A percentile compares a stretch with the other conserved stretches of the same genome.
phyloP scores from a whole-genome alignment of 1,284 basidiomycete genomes.

The Cryptococcus sp. region DNA sequence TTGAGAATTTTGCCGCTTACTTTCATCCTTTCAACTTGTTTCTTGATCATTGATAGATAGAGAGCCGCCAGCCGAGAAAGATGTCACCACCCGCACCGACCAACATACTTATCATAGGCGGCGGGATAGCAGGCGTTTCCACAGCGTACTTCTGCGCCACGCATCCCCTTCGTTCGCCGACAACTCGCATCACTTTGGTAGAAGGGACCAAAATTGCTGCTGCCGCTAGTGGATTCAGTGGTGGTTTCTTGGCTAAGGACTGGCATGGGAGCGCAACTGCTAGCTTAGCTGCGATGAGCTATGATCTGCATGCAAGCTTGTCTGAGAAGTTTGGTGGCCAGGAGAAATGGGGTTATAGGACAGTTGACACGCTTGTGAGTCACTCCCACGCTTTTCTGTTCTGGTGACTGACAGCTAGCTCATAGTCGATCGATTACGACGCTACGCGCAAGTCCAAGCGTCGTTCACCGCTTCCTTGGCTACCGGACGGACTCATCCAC shows the following conservation, averaged over 20 bases:
- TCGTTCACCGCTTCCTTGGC: conserved; percentile 44
- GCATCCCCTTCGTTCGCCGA: conserved; percentile 27
- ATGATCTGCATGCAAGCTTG: conserved; percentile 73
- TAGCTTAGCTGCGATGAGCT: conserved; percentile 71
- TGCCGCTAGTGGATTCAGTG: conserved; percentile 82
- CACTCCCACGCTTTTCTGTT: neutral
- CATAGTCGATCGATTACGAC: conserved; percentile 47
- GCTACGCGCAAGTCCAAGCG: conserved; percentile 35
- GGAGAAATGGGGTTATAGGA: conserved; percentile 82
- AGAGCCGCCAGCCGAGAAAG: neutral
- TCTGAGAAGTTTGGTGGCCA: conserved; percentile 71
- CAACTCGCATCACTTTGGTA: conserved; percentile 63
- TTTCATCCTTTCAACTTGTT: no score
- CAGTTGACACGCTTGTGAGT: conserved; percentile 56
- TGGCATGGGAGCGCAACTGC: conserved; percentile 62
- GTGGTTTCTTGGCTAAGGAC: conserved; percentile 84
- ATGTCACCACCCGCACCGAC: conserved; percentile 7
- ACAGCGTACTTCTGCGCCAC: conserved; percentile 60
- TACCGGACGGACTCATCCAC: conserved; percentile 41
- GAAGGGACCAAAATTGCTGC: conserved; percentile 69
- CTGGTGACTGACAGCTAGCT: neutral
- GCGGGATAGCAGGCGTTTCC: conserved; percentile 79
- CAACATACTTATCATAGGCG: conserved; percentile 55
- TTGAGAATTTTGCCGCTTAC: no score
- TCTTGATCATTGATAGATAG: no score